These are phyloP conservation scores for Oryza punctata DNA, from an alignment of 176 grass and related monocot genomes.

Conservation along the genomic window DNA sequence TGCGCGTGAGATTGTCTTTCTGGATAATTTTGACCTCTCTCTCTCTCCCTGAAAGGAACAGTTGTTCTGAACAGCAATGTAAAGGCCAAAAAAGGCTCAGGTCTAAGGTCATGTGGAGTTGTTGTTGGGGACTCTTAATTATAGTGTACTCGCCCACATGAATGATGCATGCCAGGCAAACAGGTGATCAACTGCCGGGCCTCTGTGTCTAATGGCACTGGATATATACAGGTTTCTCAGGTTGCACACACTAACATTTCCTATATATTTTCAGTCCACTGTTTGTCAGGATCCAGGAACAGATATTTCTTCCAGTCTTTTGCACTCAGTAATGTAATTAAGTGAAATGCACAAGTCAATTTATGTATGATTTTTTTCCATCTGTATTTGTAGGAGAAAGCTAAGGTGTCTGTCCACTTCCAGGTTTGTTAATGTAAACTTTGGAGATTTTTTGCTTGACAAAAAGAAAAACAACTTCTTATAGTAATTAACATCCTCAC, in stretches of 20 bases:
- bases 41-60: not conserved
- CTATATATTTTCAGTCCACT: not conserved
- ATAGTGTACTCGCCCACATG: not conserved
- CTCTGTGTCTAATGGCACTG: not conserved
- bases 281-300: not conserved
- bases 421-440: not conserved
- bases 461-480: not conserved
- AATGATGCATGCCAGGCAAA: slow-evolving; percentile 27
- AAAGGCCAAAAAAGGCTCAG: not conserved
- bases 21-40: slow-evolving; percentile 29
- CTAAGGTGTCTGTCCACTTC: not conserved
- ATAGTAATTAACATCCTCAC: not conserved
- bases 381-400: not conserved
- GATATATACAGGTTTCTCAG: not conserved
- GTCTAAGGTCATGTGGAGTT: not conserved
- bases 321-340: not conserved
- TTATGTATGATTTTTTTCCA: not conserved
- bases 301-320: not conserved
- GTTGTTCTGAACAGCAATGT: slow-evolving; percentile 15
- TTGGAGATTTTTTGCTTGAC: slow-evolving; percentile 9
- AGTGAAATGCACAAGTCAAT: not conserved
- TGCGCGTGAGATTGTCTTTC: slow-evolving; percentile 46
- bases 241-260: not conserved
- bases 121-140: not conserved
- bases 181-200: slow-evolving; percentile 19